Evolutionary conservation across 768 basidiomycete genomes (phyloP).

Genomic region (Xanthoconium stramineum): DNA sequence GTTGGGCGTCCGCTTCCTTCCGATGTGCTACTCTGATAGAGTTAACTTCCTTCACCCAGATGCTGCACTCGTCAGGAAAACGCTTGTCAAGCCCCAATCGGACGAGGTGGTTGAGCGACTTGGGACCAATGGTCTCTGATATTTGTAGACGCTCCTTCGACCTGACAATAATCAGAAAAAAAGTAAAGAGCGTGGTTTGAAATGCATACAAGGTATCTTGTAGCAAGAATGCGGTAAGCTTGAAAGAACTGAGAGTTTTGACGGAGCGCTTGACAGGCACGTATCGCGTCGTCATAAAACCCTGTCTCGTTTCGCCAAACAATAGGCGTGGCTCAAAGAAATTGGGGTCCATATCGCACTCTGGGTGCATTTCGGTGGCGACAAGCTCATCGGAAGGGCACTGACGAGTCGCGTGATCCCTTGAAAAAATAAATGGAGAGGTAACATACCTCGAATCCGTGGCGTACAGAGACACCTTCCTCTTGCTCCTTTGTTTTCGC

Average conservation of each 20-base stretch:
- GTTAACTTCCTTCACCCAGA: constrained; percentile 23
- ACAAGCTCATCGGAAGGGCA: constrained; percentile 19
- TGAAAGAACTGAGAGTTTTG: constrained; percentile 5
- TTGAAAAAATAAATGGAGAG: neutral
- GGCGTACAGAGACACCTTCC: constrained; percentile 41
- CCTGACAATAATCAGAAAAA: constrained; percentile 15
- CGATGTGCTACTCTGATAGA: neutral
- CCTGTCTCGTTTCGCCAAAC: constrained; percentile 42
- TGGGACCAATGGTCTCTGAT: constrained; percentile 19
- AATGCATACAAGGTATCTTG: constrained; percentile 25
- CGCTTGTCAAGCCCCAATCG: constrained; percentile 31
- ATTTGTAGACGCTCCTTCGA: constrained; percentile 26
- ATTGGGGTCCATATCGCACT: constrained; percentile 18
- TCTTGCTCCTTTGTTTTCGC: constrained; percentile 56
- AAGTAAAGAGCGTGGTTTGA: neutral
- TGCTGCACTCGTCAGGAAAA: constrained; percentile 21
- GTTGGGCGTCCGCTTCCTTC: constrained; percentile 1
- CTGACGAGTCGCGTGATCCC: neutral
- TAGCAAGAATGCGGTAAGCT: constrained; percentile 13
- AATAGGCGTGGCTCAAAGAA: constrained; percentile 33
- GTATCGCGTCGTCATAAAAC: constrained; percentile 34
- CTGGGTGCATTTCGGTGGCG: constrained; percentile 16
- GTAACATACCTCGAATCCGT: constrained; percentile 44
- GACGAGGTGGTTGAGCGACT: constrained; percentile 28
- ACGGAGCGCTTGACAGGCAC: constrained; percentile 16